Evolutionary conservation across 1,284 basidiomycete genomes (phyloP), one percentile per base, ranked within the genome.

Genomic region (Marasmius tenuissimus): DNA sequence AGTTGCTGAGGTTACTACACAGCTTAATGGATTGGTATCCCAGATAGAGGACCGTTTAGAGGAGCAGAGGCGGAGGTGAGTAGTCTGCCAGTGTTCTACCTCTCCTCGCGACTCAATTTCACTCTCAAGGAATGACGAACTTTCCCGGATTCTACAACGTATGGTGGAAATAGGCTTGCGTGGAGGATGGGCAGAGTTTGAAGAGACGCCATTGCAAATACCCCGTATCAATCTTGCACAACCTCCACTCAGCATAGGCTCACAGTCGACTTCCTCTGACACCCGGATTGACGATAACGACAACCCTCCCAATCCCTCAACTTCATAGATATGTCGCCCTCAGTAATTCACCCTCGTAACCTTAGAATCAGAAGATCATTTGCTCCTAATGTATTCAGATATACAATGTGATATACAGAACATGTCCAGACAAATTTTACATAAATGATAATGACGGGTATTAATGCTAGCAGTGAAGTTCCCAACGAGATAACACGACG

Each of bases 91-190:
- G 16, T 34, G 14, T n/a, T 42, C 12, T 4, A 6, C 12, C 16
- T 4, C 37, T 61, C 35, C 49, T 54, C 56, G 16, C 50, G 5
- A 37, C 22, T 57, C 27, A 20, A 16, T 54, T 34, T 18, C 18
- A 16, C 7, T 52, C 34, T 33, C 18, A n/a, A 89, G 88, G 69
- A 85, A 85, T 61, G 85, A 86, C 55, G 85, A 91, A 61, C 74
- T 94, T 14, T 81, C 85, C 37, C 77, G 81, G 50, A 85, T 93
- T 51, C 72, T 94, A 52, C 79, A 87, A 60, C 85, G 88, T 7
- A 79, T 94, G 10, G 87, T 94, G 12, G 85, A 88, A 61, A 88
- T 91, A 61, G 89, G 91, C 0, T 68, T 89, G 58, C 80, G 85
- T 59, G 85, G 87, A 3, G 88, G 88, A 48, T 58, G 57, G 57